Conservation (phyloP, 495 filamentous ascomycete species). For the Penicillium samsonianum region DNA sequence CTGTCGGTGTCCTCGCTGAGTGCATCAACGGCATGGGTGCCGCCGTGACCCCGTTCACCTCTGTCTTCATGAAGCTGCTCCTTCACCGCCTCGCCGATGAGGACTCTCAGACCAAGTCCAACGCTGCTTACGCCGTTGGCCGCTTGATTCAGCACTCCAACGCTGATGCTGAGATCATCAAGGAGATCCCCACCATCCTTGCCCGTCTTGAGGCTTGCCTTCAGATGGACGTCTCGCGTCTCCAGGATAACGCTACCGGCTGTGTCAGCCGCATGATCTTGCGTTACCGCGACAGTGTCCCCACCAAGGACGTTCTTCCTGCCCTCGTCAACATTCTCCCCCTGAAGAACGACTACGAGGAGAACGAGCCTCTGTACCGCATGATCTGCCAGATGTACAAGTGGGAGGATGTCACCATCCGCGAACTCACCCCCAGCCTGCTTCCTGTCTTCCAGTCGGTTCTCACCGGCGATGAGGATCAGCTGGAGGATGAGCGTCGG, state of each 20-base stretch:
- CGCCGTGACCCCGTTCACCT: conserved; percentile 74
- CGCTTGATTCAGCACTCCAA: conserved; percentile 78
- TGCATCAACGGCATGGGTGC: conserved; percentile 82
- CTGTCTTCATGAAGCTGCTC: conserved; percentile 72
- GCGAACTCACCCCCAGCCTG: conserved; percentile 72
- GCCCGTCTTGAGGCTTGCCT: conserved; percentile 82
- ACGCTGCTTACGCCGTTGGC: conserved; percentile 87
- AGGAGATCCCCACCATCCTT: conserved; percentile 74
- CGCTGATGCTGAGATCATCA: conserved; percentile 67
- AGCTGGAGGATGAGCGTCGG: conserved; percentile 80
- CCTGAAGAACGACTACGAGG: conserved; percentile 91
- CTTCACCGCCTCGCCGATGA: conserved; percentile 86
- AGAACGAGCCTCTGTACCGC: conserved; percentile 89
- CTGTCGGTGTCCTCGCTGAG: conserved; percentile 90
- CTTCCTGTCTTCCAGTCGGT: conserved; percentile 81
- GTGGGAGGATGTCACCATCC: conserved; percentile 68
- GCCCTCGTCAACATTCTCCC: conserved; percentile 77
- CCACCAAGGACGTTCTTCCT: conserved; percentile 77
- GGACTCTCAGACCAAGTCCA: conserved; percentile 89
- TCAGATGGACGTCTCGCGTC: conserved; percentile 68
- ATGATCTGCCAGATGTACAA: conserved; percentile 87
- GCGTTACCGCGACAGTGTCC: conserved; percentile 74
- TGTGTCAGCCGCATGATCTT: conserved; percentile 92
- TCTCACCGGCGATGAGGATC: conserved; percentile 74
- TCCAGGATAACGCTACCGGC: conserved; percentile 91